phyloP scores from a whole-genome alignment of 1,139 yeast genomes.

The Keqinozyma sinolaborantium region DNA sequence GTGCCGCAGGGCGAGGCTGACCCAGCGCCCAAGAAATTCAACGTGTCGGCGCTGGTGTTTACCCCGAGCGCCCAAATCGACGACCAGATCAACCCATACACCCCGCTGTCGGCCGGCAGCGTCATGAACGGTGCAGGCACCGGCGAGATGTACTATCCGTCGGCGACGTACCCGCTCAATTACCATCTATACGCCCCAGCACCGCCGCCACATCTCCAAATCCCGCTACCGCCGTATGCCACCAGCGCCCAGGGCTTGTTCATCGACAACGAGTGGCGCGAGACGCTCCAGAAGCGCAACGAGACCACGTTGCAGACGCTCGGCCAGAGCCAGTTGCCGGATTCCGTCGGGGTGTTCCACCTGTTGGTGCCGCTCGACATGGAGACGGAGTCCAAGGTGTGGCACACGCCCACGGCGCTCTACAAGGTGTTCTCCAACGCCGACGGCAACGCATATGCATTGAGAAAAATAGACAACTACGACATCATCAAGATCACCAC shows the following conservation, averaged over 20 bases:
- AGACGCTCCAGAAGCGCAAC: conserved; percentile 65
- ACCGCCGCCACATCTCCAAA: conserved; percentile 69
- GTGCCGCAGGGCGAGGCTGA: conserved; percentile 35
- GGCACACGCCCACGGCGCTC: conserved; percentile 59
- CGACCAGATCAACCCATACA: conserved; percentile 1
- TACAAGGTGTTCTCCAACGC: conserved; percentile 78
- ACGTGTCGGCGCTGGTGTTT: conserved; percentile 31
- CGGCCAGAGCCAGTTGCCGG: conserved; percentile 62
- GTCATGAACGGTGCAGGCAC: conserved; percentile 7
- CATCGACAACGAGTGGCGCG: conserved; percentile 70
- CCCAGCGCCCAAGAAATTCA: conserved; percentile 22
- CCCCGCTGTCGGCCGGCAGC: conserved; percentile 2
- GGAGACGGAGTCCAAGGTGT: conserved; percentile 50
- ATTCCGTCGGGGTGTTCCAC: conserved; percentile 77
- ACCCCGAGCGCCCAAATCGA: conserved; percentile 21
- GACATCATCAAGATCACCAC: conserved; percentile 47
- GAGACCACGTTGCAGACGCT: conserved; percentile 77
- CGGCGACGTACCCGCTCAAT: conserved; percentile 59
- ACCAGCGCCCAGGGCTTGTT: conserved; percentile 67
- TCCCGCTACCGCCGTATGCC: conserved; percentile 66
- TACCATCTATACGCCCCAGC: conserved; percentile 89
- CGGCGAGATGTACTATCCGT: conserved; percentile 12
- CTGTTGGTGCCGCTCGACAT: conserved; percentile 82
- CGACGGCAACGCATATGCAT: conserved; percentile 75
- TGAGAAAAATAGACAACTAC: conserved; percentile 65